Percentiles rank a stretch among this genome's conserved stretches.
phyloP scores from a whole-genome alignment of 371 early-diverging fungal species.

The Umbelopsis sp. region DNA sequence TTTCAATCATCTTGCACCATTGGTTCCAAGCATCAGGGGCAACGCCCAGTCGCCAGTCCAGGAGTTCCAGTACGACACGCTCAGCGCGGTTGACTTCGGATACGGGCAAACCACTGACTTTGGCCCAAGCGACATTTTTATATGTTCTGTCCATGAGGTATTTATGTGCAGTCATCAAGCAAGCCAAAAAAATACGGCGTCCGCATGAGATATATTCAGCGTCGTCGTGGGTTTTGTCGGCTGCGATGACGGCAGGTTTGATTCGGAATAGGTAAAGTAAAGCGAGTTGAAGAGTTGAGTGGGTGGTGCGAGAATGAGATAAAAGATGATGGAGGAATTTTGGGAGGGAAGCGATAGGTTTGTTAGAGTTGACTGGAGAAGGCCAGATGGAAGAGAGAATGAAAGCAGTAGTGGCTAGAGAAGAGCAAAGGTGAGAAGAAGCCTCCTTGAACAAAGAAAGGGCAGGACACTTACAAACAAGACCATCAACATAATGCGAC shows the following conservation, averaged over 20 bases:
- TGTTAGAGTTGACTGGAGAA: slow-evolving; percentile 25
- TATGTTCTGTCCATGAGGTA: slow-evolving; percentile 81
- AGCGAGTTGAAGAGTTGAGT: slow-evolving; percentile 79
- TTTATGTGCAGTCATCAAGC: slow-evolving; percentile 79
- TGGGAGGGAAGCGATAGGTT: slow-evolving; percentile 64
- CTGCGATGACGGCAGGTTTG: slow-evolving; percentile 38
- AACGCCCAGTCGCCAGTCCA: slow-evolving; percentile 77
- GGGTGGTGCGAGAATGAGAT: slow-evolving; percentile 77
- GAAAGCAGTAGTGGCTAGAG: slow-evolving; percentile 9
- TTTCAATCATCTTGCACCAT: slow-evolving; percentile 51
- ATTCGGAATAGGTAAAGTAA: slow-evolving; percentile 73
- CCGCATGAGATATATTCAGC: slow-evolving; percentile 62
- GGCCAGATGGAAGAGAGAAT: slow-evolving; percentile 14
- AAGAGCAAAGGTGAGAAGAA: background rate
- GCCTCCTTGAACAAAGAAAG: too few relatives aligned
- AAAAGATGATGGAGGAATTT: slow-evolving; percentile 78
- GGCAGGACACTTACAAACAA: slow-evolving; percentile 12
- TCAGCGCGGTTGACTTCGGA: slow-evolving; percentile 78
- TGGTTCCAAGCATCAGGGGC: slow-evolving; percentile 58
- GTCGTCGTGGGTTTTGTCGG: slow-evolving; percentile 30
- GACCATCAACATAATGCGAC: slow-evolving; percentile 10
- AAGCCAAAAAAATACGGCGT: slow-evolving; percentile 82
- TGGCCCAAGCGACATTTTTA: slow-evolving; percentile 83
- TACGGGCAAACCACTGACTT: slow-evolving; percentile 73
- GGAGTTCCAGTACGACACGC: slow-evolving; percentile 66